These are phyloP conservation scores for Macrophomina pseudophaseolina DNA, from an alignment of 2,329 filamentous ascomycete species.

Conservation along the genomic window DNA sequence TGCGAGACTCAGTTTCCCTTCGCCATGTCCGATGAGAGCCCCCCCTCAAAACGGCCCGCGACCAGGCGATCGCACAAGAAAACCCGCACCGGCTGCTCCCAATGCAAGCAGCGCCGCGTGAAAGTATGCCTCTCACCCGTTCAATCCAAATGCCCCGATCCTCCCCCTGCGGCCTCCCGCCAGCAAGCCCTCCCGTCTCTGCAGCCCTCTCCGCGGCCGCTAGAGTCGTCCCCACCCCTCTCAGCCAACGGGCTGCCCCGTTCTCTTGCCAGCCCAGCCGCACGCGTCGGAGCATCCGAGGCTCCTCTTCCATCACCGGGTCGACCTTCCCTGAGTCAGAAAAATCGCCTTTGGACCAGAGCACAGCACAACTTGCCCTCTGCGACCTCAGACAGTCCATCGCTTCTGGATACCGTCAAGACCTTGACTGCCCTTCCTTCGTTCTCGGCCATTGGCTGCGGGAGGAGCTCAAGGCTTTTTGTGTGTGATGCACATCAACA, in stretches of 20 bases:
- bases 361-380: not conserved
- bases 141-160: not conserved
- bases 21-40: conserved; percentile 19
- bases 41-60: conserved; percentile 7
- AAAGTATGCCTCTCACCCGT: conserved; percentile 14
- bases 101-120: conserved; percentile 26
- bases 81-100: conserved; percentile 24
- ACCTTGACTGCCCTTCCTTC: too few species aligned
- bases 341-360: too few species aligned
- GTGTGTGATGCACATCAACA: not conserved
- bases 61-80: conserved; percentile 26
- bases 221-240: not conserved
- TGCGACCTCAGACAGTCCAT: not conserved
- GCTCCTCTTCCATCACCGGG: too few species aligned
- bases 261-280: too few species aligned
- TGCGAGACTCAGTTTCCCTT: conserved; percentile 3
- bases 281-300: too few species aligned
- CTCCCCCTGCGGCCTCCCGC: conserved; percentile 5
- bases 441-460: not conserved
- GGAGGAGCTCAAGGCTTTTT: not conserved
- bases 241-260: too few species aligned
- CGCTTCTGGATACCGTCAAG: not conserved
- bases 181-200: not conserved
- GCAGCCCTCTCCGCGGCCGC: not conserved
- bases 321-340: too few species aligned